Evolutionary conservation across 2,329 filamentous ascomycete genomes (phyloP), one percentile per base, ranked within the genome.

Genomic region (Cercospora berteroae): DNA sequence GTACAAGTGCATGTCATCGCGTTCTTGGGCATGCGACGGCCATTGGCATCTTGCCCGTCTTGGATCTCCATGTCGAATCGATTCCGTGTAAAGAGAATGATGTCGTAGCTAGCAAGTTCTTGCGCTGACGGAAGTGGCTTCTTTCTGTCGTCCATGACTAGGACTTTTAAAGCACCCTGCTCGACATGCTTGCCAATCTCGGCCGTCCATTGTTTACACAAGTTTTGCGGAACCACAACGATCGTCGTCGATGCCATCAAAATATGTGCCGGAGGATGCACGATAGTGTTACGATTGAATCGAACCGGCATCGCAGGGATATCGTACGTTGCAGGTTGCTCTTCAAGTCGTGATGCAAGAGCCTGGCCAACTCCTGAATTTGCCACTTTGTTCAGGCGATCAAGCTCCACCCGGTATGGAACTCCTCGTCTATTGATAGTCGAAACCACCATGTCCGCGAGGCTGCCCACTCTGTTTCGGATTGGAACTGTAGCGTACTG

Each of bases 161-260:
- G 80, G 0, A 93, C 84, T 10, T 68, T 71, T 0, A 97, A 80
- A 0, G 86, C 85, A 3, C 79, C 81, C 5, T 76, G 71, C 36
- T 83, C 78, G 0, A 93, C 90, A 74, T 97, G 94, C 74, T 93
- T 93, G 2, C 82, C 77, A 10, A 97, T 93, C 74, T 97, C 93
- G 10, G 88, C 84, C 63, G 86, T 82, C 94, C 94, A 97, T 77
- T 98, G 94, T 63, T 89, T 85, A 3, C 96, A 82, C 25, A 97
- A 82, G 75, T 97, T 97, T 13, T 88, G 84, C 0, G 94, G 94
- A 0, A 94, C 92, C 31, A 97, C 86, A 18, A 97, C 83, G 3
- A 98, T 81, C 0, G 90, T 96, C 0, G 86, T 86, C 29, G 86
- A 84, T 68, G 89, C 91, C 7, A 95, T 81, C 27, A 83, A 86